These are phyloP conservation scores for Claviceps purpurea DNA, from an alignment of 2,329 filamentous ascomycete species.

Conservation along the genomic window DNA sequence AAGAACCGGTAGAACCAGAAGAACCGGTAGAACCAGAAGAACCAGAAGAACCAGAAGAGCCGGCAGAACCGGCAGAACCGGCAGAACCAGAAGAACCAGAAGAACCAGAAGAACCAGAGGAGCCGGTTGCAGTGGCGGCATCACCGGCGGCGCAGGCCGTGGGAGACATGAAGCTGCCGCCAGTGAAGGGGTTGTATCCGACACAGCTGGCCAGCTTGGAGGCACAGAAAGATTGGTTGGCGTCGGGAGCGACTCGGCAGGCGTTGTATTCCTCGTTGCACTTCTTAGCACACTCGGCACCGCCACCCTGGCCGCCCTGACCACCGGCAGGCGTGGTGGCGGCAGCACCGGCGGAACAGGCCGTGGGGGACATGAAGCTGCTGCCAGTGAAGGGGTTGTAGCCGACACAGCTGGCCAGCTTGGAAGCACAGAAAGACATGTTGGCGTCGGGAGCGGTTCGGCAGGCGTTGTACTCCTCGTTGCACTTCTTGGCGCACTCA, in stretches of 20 bases:
- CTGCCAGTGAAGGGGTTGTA: constrained; percentile 12
- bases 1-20: constrained; percentile 2
- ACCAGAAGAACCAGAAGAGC: neutral
- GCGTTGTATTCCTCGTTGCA: constrained; percentile 8
- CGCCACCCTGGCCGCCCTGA: neutral
- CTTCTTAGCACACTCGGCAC: constrained; percentile 8
- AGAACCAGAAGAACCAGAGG: neutral
- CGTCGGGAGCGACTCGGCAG: constrained; percentile 9
- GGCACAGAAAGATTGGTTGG: constrained; percentile 14
- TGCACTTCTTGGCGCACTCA: constrained; percentile 11
- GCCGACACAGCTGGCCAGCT: constrained; percentile 13
- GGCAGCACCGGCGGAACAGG: constrained; percentile 7
- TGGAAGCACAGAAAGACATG: constrained; percentile 12
- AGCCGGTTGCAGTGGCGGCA: too few species aligned
- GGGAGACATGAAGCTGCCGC: constrained; percentile 6
- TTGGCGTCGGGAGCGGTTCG: constrained; percentile 10
- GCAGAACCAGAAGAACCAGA: neutral
- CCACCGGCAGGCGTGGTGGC: constrained; percentile 8
- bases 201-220: constrained; percentile 13
- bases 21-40: too few species aligned
- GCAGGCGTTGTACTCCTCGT: constrained; percentile 9
- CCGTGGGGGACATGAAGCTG: constrained; percentile 7
- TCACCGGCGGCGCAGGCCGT: constrained; percentile 7
- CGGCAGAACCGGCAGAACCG: constrained; percentile 4
- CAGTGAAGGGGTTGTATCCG: constrained; percentile 13